phyloP scores from a whole-genome alignment of 306 rosid genomes.

The Prunus dulcis region DNA sequence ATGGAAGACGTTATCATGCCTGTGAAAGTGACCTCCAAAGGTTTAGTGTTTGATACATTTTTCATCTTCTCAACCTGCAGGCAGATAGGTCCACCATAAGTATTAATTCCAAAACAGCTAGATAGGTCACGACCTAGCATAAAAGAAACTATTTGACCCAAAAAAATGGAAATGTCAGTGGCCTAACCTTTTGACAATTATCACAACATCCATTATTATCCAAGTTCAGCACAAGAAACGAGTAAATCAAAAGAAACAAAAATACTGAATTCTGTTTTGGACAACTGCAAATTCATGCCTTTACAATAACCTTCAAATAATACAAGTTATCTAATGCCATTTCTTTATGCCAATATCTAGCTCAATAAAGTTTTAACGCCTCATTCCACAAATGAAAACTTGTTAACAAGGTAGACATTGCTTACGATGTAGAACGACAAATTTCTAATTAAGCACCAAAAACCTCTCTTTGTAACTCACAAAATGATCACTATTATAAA shows the following conservation, averaged over 20 bases:
- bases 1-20: conserved; percentile 83
- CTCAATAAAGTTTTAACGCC: too few species aligned
- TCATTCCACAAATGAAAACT: background rate
- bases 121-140: background rate
- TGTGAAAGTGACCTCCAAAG: conserved; percentile 83
- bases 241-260: background rate
- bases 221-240: background rate
- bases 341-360: background rate
- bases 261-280: background rate
- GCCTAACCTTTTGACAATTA: background rate
- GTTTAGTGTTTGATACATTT: conserved; percentile 52
- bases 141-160: background rate
- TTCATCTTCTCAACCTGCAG: conserved; percentile 76
- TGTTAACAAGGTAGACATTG: background rate
- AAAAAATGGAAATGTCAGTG: background rate
- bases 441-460: background rate
- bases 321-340: background rate
- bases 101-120: background rate
- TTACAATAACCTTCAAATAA: conserved; percentile 1
- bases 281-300: background rate
- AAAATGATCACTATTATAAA: background rate
- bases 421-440: background rate
- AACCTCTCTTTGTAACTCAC: background rate
- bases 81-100: conserved; percentile 9
- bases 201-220: background rate